Base-by-base conservation (phyloP, 2,329 filamentous ascomycete species). In the Penicillium sp. region DNA sequence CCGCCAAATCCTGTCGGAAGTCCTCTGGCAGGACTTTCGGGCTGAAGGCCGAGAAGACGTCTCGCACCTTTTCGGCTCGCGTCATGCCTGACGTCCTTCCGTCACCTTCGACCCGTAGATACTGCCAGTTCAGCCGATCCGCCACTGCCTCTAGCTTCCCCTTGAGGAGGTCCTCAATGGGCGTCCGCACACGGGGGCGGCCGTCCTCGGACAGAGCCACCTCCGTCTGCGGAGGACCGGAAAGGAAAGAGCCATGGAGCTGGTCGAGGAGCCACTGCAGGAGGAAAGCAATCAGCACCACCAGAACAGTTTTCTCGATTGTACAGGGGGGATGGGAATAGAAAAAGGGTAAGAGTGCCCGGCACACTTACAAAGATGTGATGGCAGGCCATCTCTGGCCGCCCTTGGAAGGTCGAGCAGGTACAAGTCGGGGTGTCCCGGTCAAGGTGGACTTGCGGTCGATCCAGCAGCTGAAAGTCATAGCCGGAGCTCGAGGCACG, bases 31-130 rank as follows among this genome's bases (percentile, higher is more conserved):
- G 57, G 4, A 54, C 57, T 9, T 53, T 51, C 13, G 58, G 45
- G 33, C 59, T 64, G 48, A 74, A 74, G 4, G 69, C 68, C 20
- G 70, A 71, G 28, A 74, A 54, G 19, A 74, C 68, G 37, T 74
- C 72, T 37, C 64, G 59, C 1, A 67, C 62, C 37, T 65, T 67
- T 20, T 70, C 58, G 17, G 59, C 53, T 16, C 67, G 63, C 17
- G 53, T 64, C 59, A 69, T 64, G 2, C 58, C 53, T 3, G 34
- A 36, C 1, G 35, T 36, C 27, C 41, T 42, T 4, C 53, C 53
- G 16, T 55, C 51, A 4, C 45, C 48, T 25, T 57, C 54, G 1
- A 49, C 56, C 8, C 53, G 56, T 6, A 61, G 29, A 46, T 59
- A 68, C 33, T 57, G 58, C 64, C 67, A 69, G 21, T 62, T 50